Evolutionary conservation across 2,329 filamentous ascomycete species (phyloP), one percentile per base, ranked within the genome.

Genomic region (Berkeleyomyces basicola): DNA sequence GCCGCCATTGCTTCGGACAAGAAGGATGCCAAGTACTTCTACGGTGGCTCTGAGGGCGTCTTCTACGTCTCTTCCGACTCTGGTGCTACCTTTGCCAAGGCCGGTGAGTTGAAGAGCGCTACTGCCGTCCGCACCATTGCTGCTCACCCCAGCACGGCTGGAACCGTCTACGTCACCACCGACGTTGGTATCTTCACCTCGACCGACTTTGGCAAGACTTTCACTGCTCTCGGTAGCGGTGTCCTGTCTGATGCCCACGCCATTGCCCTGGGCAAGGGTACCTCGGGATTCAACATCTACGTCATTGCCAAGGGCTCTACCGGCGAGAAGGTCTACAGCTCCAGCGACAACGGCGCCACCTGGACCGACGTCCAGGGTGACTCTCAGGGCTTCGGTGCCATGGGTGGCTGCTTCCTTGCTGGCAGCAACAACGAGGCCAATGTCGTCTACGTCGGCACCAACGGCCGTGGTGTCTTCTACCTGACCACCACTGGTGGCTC

Each of bases 141-240:
- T 14, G 75, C 75, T 0, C 76, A 84, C 65, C 82, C 83, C 0
- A 75, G 77, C 4, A 74, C 75, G 9, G 79, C 81, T 0, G 84
- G 85, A 10, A 80, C 83, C 58, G 76, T 88, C 58, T 81, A 77
- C 70, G 79, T 80, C 1, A 81, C 80, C 0, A 82, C 80, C 0
- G 74, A 82, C 61, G 71, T 67, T 0, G 81, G 81, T 4, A 70
- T 84, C 58, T 82, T 79, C 71, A 76, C 76, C 66, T 80, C 78
- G 7, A 78, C 75, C 4, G 70, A 83, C 68, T 80, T 72, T 43
- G 81, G 79, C 4, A 68, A 70, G 3, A 74, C 74, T 1, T 82
- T 82, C 66, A 72, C 74, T 0, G 69, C 74, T 36, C 67, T 75
- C 0, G 72, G 73, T 4, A 67, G 70, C 0, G 65, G 65, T 7